Base-by-base conservation (phyloP, 2,329 filamentous ascomycete species). In the Neocatenulostroma microsporum region DNA sequence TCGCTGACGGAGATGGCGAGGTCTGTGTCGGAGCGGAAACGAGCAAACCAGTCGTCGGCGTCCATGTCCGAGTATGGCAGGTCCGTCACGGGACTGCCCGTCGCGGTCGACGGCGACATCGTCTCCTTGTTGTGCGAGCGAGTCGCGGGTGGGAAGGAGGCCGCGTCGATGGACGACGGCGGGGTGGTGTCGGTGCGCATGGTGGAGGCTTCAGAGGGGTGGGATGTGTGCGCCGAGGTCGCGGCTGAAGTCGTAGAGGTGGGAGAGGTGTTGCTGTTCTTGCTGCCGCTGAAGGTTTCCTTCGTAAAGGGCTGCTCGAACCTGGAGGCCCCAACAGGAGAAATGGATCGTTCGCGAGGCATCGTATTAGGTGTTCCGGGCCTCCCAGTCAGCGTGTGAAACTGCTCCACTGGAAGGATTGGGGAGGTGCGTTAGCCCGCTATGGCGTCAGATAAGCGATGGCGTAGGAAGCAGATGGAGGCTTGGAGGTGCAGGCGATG, bases 21-120 rank as follows among this genome's bases (percentile, higher is more conserved):
- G 27, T 55, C 52, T 4, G 50, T 49, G 21, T 53, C 49, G 20
- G 49, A 50, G 26, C 51, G 54, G 36, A 61, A 60, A 21, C 50
- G 51, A 10, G 50, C 48, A 32, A 58, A 58, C 54, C 58, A 62
- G 25, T 59, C 57, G 30, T 57, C 55, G 4, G 45, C 40, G 27
- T 51, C 51, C 15, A 34, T 28, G 36, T 26, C 24, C 24, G 24
- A 11, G 24, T 28, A 15, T 19, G 30, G 23, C 9, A 3, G 23
- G 26, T 21, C 28, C 24, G 26, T 28, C 19, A 9, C 12, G 7
- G 24, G 20, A 24, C 18, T 24, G 23, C n/a, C n/a, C 14, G 25
- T 15, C 25, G 14, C n/a, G 30, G 9, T 11, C 26, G 21, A 17
- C 5, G 19, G 14, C 18, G 25, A 30, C 15, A 9, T 33, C n/a